phyloP scores from a whole-genome alignment of 2,329 filamentous ascomycete species.

The Septoria petroselini region DNA sequence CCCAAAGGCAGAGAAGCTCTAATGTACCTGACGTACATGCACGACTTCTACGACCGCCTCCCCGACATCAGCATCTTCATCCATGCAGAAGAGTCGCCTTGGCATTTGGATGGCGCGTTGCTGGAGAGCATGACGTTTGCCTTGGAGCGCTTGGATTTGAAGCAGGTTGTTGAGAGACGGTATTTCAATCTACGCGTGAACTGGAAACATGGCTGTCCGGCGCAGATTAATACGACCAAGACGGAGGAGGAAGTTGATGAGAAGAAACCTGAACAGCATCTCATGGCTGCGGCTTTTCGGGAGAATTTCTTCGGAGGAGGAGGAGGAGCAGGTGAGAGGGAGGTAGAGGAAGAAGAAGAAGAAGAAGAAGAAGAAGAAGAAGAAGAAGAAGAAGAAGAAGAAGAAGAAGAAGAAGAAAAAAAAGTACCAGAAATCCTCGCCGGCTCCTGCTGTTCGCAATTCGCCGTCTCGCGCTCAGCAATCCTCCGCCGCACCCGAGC shows the following conservation, averaged over 20 bases:
- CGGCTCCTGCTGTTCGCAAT: slow-evolving; percentile 28
- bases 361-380: no score
- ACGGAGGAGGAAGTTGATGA: slow-evolving; percentile 13
- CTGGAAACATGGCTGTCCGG: slow-evolving; percentile 27
- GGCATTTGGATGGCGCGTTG: slow-evolving; percentile 25
- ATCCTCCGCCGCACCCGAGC: slow-evolving; percentile 15
- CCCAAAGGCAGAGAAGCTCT: slow-evolving; percentile 26
- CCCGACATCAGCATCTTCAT: slow-evolving; percentile 25
- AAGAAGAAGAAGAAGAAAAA: no score
- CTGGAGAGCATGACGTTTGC: slow-evolving; percentile 20
- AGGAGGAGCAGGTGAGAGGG: no score
- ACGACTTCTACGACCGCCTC: slow-evolving; percentile 26
- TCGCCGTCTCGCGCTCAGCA: slow-evolving; percentile 21
- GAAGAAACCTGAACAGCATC: slow-evolving; percentile 24
- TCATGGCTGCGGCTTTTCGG: slow-evolving; percentile 20
- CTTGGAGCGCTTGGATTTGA: slow-evolving; percentile 21
- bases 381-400: no score
- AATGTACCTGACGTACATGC: slow-evolving; percentile 27
- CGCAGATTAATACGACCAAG: slow-evolving; percentile 24
- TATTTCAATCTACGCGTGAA: slow-evolving; percentile 27
- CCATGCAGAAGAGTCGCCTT: slow-evolving; percentile 22
- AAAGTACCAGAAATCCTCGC: slow-evolving; percentile 23
- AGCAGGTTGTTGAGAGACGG: slow-evolving; percentile 19
- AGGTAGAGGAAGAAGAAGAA: no score
- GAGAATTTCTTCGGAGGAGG: slow-evolving; percentile 24